These are phyloP conservation scores for Hanseniaspora meyeri DNA, from an alignment of 805 yeast species.

Conservation along the genomic window DNA sequence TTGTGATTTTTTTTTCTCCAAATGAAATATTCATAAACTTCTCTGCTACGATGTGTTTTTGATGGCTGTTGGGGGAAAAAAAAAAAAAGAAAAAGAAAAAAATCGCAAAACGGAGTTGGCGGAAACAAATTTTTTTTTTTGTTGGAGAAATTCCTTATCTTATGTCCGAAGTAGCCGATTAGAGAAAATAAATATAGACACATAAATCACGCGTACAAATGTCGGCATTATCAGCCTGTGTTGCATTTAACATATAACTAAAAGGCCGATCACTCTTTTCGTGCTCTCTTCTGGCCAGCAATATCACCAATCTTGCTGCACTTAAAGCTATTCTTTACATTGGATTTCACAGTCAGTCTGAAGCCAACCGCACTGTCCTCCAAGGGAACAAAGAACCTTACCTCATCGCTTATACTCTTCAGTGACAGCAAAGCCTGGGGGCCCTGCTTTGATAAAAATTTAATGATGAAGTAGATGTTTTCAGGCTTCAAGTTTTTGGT, in stretches of 20 bases:
- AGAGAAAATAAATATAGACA: neutral
- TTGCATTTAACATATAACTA: too few relatives aligned
- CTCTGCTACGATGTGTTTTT: neutral
- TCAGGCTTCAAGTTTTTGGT: neutral
- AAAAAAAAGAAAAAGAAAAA: neutral
- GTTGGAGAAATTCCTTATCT: too few relatives aligned
- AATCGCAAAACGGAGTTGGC: neutral
- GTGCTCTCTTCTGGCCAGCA: neutral
- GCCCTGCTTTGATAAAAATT: neutral
- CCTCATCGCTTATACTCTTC: neutral
- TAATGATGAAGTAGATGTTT: constrained; percentile 2
- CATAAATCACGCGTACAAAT: neutral
- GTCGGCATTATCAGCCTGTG: too few relatives aligned
- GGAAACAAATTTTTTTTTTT: too few relatives aligned
- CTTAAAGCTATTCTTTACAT: neutral
- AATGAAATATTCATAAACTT: neutral
- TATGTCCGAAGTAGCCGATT: too few relatives aligned
- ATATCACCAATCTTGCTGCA: neutral
- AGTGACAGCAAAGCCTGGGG: neutral
- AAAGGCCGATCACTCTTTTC: too few relatives aligned
- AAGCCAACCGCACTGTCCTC: neutral
- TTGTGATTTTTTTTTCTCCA: neutral
- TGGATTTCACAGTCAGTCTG: neutral
- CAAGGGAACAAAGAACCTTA: neutral
- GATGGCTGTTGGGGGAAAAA: neutral